Evolutionary conservation across 805 yeast genomes (phyloP).

Genomic region (Metschnikowia borealis): DNA sequence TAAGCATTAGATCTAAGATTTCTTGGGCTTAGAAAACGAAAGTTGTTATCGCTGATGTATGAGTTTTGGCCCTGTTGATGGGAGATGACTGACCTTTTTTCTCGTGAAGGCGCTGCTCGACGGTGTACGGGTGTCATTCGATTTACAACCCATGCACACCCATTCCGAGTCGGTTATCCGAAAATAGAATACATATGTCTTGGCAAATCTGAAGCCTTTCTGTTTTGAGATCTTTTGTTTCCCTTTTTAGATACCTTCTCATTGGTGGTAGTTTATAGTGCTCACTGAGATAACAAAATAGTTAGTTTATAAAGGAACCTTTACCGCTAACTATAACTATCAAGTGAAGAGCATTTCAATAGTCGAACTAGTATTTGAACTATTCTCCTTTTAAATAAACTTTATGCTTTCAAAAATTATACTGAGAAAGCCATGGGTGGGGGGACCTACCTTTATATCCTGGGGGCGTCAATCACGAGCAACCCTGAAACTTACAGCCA

Average conservation of each 20-base stretch:
- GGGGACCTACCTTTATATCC: neutral
- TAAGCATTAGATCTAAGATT: conserved; percentile 25
- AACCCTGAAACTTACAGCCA: neutral
- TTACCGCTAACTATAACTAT: too few species aligned
- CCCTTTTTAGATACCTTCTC: too few species aligned
- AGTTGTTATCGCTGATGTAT: neutral
- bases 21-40: neutral
- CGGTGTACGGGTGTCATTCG: conserved; percentile 3
- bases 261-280: too few species aligned
- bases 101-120: neutral
- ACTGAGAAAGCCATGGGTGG: neutral
- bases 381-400: neutral
- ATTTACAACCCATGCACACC: neutral
- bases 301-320: too few species aligned
- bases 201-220: too few species aligned
- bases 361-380: too few species aligned
- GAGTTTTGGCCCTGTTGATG: neutral
- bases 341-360: too few species aligned
- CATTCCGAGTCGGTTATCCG: neutral
- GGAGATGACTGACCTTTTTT: conserved; percentile 1
- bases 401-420: too few species aligned
- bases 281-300: too few species aligned
- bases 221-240: too few species aligned
- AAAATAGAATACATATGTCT: neutral
- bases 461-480: neutral